These are phyloP conservation scores for Mucor circinelloides DNA, from an alignment of 371 early-diverging fungal species.

Conservation along the genomic window DNA sequence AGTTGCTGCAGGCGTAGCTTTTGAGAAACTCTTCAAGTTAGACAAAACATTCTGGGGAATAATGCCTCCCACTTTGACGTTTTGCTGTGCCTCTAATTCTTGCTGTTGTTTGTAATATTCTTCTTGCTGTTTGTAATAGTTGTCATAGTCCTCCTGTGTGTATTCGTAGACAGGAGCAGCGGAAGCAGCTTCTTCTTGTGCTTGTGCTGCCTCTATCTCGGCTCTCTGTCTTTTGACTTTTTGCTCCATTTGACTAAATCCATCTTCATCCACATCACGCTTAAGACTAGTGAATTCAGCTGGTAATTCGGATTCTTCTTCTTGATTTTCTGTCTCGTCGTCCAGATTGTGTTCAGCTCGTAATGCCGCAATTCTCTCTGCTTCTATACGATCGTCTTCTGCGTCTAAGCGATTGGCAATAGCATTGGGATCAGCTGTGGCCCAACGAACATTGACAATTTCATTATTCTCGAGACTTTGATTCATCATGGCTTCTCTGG, in stretches of 20 bases:
- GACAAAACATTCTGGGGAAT: constrained; percentile 41
- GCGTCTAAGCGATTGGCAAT: constrained; percentile 48
- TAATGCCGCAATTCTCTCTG: constrained; percentile 23
- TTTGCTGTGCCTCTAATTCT: constrained; percentile 4
- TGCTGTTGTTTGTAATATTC: constrained; percentile 13
- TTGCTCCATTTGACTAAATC: constrained; percentile 39
- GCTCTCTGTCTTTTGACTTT: constrained; percentile 42
- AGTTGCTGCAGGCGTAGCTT: constrained; percentile 4
- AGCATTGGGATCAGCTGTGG: constrained; percentile 83
- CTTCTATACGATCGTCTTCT: constrained; percentile 14
- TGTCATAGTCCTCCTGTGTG: constrained; percentile 23
- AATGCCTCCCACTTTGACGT: constrained; percentile 31
- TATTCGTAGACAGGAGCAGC: constrained; percentile 33
- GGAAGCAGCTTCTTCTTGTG: constrained; percentile 21
- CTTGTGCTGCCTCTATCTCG: constrained; percentile 2
- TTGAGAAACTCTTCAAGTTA: constrained; percentile 33
- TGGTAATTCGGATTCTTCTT: constrained; percentile 67
- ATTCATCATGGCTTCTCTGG: constrained; percentile 88
- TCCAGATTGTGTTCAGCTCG: constrained; percentile 36
- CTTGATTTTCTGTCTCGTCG: constrained; percentile 52
- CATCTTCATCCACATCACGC: constrained; percentile 43
- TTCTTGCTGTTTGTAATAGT: constrained; percentile 19
- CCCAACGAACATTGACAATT: constrained; percentile 72
- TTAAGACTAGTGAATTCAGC: constrained; percentile 48
- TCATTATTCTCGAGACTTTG: constrained; percentile 77